Percentiles rank a stretch among this genome's conserved stretches.
These are phyloP conservation scores for Elongisporangium prolatum DNA, from an alignment of 352 stramenopile genomes.

Conservation along the genomic window DNA sequence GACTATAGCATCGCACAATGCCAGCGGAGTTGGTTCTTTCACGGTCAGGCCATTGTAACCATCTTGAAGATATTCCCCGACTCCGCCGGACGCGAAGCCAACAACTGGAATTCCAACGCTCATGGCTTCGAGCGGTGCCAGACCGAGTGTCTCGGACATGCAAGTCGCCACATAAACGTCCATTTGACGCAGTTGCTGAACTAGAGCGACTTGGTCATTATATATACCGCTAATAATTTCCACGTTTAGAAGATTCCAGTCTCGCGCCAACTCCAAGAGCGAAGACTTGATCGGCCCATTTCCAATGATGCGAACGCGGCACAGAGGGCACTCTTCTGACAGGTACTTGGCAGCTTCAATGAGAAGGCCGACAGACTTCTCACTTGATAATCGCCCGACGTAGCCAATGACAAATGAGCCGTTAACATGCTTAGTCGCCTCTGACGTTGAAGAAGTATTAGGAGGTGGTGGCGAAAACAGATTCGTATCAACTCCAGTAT, in stretches of 20 bases:
- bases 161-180: slow-evolving; percentile 37
- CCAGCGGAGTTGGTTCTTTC: slow-evolving; percentile 18
- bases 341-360: slow-evolving; percentile 25
- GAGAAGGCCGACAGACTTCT: slow-evolving; percentile 47
- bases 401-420: slow-evolving; percentile 38
- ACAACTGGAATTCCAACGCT: slow-evolving; percentile 45
- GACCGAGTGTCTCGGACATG: slow-evolving; percentile 46
- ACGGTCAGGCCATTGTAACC: slow-evolving; percentile 37
- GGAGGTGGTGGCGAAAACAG: slow-evolving; percentile 15
- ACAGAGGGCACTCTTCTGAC: slow-evolving; percentile 12
- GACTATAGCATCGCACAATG: slow-evolving; percentile 25
- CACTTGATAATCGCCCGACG: slow-evolving; percentile 33
- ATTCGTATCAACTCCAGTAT: slow-evolving; percentile 31
- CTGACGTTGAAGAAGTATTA: background rate
- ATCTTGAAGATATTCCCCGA: slow-evolving; percentile 41
- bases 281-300: slow-evolving; percentile 26
- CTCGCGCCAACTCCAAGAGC: slow-evolving; percentile 16
- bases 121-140: slow-evolving; percentile 57
- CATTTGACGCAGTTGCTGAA: slow-evolving; percentile 24
- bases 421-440: background rate
- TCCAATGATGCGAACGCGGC: slow-evolving; percentile 28
- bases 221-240: slow-evolving; percentile 48
- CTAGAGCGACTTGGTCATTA: slow-evolving; percentile 27
- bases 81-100: slow-evolving; percentile 36
- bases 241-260: slow-evolving; percentile 30